These are phyloP conservation scores for Crotalaria pallida DNA, from an alignment of 306 rosid genomes.

Conservation along the genomic window DNA sequence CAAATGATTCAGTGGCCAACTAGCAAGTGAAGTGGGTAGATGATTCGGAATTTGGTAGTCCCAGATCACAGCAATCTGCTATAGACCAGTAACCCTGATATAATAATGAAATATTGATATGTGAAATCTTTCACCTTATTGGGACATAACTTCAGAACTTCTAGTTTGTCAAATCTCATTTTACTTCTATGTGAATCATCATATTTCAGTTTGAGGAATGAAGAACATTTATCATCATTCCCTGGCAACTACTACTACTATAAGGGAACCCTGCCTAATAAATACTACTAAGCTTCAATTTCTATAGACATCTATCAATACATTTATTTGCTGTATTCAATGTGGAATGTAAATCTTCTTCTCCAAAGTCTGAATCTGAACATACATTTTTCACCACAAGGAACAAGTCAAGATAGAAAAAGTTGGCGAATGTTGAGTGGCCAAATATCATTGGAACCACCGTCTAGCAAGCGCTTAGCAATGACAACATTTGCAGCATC, in stretches of 20 bases:
- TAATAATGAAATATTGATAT: not conserved
- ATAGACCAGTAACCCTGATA: too few relatives aligned
- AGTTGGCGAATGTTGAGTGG: constrained; percentile 49
- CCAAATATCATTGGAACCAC: constrained; percentile 33
- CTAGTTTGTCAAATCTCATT: not conserved
- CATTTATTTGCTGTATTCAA: not conserved
- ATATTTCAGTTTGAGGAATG: not conserved
- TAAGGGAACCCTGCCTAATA: not conserved
- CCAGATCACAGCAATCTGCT: not conserved
- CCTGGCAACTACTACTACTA: too few relatives aligned
- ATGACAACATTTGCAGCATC: constrained; percentile 54
- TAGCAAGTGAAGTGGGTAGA: not conserved
- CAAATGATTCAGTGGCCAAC: not conserved
- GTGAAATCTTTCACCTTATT: not conserved
- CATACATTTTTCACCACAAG: not conserved
- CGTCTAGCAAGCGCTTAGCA: constrained; percentile 47
- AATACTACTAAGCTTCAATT: not conserved
- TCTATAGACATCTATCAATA: not conserved
- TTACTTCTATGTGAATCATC: too few relatives aligned
- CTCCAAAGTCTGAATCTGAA: not conserved
- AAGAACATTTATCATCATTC: not conserved
- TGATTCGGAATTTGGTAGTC: not conserved
- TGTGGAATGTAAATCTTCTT: not conserved
- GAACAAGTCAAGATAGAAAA: constrained; percentile 8
- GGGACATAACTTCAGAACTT: not conserved